Conservation (phyloP, 2,329 filamentous ascomycete genomes). For the Xenosphaeropsis pyriputrescens region DNA sequence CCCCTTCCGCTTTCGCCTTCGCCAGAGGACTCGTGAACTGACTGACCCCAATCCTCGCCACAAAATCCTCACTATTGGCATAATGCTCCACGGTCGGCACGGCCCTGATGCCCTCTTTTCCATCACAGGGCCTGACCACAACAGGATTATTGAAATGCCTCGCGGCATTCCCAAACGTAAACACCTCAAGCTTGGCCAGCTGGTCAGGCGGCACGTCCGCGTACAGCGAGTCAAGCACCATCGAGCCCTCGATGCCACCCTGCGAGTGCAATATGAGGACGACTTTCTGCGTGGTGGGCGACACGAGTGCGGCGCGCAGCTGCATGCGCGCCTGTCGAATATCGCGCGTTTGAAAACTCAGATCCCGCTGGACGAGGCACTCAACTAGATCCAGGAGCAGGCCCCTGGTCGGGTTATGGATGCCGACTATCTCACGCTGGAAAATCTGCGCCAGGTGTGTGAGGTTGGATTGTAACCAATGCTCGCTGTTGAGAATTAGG, state of each 20-base stretch:
- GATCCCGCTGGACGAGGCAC: constrained; percentile 62
- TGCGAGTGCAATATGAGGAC: constrained; percentile 66
- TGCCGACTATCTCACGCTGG: constrained; percentile 52
- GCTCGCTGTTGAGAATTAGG: constrained; percentile 23
- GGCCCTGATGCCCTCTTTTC: constrained; percentile 29
- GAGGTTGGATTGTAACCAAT: constrained; percentile 58
- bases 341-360: constrained; percentile 57
- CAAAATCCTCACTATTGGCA: constrained; percentile 59
- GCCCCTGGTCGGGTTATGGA: constrained; percentile 61
- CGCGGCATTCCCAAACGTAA: constrained; percentile 65
- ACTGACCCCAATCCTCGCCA: constrained; percentile 32
- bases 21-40: constrained; percentile 9
- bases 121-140: constrained; percentile 20
- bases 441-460: constrained; percentile 61
- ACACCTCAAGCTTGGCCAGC: constrained; percentile 56
- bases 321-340: constrained; percentile 45
- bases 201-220: constrained; percentile 54
- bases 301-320: constrained; percentile 48
- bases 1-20: constrained; percentile 3
- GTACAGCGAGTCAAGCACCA: constrained; percentile 64
- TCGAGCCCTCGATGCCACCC: constrained; percentile 57
- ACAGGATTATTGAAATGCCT: constrained; percentile 74
- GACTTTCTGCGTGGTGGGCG: constrained; percentile 49
- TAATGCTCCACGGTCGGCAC: constrained; percentile 60
- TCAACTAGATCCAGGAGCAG: constrained; percentile 66